Conservation (phyloP, 345 rosid genomes). For the Ceriops zippeliana region DNA sequence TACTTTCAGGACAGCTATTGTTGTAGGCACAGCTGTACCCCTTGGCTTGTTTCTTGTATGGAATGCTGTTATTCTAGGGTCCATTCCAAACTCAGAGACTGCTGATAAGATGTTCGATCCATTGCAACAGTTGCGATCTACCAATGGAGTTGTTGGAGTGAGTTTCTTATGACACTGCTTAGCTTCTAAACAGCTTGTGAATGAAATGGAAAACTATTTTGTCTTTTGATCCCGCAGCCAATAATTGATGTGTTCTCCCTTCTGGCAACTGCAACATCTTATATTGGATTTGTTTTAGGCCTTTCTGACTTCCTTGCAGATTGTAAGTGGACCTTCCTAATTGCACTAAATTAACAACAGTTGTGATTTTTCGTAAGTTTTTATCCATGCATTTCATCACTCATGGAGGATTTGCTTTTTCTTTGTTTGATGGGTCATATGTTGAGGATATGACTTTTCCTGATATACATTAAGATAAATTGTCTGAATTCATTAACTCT, state of each 20-base stretch:
- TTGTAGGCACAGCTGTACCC: conserved; percentile 83
- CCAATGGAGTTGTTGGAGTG: conserved; percentile 70
- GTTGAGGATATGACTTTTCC: too few relatives aligned
- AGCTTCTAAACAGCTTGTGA: conserved; percentile 6
- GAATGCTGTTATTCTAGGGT: conserved; percentile 84
- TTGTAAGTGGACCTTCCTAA: conserved; percentile 46
- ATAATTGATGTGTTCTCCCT: conserved; percentile 76
- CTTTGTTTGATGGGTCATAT: too few relatives aligned
- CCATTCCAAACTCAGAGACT: conserved; percentile 43
- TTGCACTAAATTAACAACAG: not conserved
- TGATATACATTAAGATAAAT: too few relatives aligned
- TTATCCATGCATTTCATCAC: not conserved
- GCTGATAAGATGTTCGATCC: conserved; percentile 60
- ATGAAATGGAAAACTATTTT: conserved; percentile 2
- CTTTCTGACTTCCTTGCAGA: conserved; percentile 87
- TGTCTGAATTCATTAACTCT: too few relatives aligned
- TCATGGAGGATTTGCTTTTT: not conserved
- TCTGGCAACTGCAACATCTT: conserved; percentile 88
- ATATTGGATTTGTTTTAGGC: conserved; percentile 82
- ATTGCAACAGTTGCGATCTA: conserved; percentile 63
- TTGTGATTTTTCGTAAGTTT: not conserved
- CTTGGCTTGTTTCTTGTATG: conserved; percentile 85
- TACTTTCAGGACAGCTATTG: conserved; percentile 69
- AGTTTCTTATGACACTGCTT: conserved; percentile 23
- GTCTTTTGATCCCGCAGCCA: conserved; percentile 51